Conservation (phyloP, 176 grass and related monocot genomes). For the Neostapfia colusana region DNA sequence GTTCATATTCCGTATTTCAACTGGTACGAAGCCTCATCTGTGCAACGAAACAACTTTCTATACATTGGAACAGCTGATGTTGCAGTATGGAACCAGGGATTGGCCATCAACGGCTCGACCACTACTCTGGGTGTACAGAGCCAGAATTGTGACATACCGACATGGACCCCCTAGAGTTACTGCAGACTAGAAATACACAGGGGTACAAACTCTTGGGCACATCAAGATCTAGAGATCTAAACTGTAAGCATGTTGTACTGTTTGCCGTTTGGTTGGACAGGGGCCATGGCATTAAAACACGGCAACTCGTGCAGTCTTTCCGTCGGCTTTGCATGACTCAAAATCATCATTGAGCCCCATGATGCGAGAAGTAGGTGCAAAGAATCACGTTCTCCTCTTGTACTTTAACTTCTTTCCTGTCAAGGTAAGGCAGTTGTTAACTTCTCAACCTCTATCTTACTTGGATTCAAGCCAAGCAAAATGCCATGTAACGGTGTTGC, state of each 20-base stretch:
- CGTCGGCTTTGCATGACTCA: background rate
- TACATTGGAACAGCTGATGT: too few species aligned
- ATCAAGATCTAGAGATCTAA: background rate
- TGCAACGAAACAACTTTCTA: too few species aligned
- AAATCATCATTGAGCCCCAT: slow-evolving; percentile 29
- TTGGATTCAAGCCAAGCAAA: slow-evolving; percentile 14
- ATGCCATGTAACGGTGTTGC: background rate
- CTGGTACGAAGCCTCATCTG: background rate
- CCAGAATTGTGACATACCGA: too few species aligned
- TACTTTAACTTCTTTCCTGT: slow-evolving; percentile 77
- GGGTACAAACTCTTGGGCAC: background rate
- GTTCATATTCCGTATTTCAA: background rate
- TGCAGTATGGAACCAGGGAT: too few species aligned
- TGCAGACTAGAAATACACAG: too few species aligned
- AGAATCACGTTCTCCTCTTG: slow-evolving; percentile 71
- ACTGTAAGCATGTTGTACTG: background rate
- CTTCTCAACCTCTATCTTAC: background rate
- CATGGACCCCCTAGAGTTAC: too few species aligned
- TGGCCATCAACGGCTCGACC: background rate
- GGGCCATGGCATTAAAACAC: background rate
- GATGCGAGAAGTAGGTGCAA: slow-evolving; percentile 71
- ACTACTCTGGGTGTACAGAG: background rate
- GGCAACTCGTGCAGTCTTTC: background rate
- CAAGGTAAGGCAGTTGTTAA: slow-evolving; percentile 1
- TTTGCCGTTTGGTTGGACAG: background rate